Percentiles rank a stretch among this genome's conserved stretches.
Evolutionary conservation across 495 filamentous ascomycete genomes (phyloP).

Genomic region (Penicillium paradoxum): DNA sequence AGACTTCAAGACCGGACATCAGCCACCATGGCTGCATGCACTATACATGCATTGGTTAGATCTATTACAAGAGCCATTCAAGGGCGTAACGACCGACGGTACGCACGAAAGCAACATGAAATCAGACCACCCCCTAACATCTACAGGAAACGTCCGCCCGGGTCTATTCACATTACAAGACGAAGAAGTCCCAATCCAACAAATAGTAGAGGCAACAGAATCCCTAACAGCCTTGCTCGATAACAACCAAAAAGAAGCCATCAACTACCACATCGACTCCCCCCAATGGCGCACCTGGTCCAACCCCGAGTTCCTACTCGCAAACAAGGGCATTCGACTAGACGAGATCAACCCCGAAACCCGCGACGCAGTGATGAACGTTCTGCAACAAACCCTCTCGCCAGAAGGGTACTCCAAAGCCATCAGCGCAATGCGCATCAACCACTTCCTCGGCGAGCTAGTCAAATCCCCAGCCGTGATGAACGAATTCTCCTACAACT

Average conservation of each 20-base stretch:
- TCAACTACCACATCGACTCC: constrained; percentile 60
- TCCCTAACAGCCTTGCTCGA: constrained; percentile 40
- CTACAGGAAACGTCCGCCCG: constrained; percentile 46
- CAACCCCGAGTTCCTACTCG: constrained; percentile 65
- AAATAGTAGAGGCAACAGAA: constrained; percentile 48
- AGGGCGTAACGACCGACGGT: constrained; percentile 68
- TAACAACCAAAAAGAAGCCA: constrained; percentile 40
- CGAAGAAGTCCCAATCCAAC: constrained; percentile 53
- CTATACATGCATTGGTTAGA: constrained; percentile 64
- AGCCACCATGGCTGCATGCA: constrained; percentile 63
- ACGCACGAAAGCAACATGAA: constrained; percentile 11
- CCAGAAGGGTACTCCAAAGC: constrained; percentile 68
- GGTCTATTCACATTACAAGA: constrained; percentile 57
- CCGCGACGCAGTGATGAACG: constrained; percentile 45
- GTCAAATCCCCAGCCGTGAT: constrained; percentile 55
- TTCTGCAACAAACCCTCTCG: constrained; percentile 56
- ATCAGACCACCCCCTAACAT: constrained; percentile 7
- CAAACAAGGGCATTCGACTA: constrained; percentile 59
- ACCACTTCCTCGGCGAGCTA: constrained; percentile 71
- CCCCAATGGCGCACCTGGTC: constrained; percentile 72
- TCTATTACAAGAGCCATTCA: constrained; percentile 62
- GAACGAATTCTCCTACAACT: constrained; percentile 74
- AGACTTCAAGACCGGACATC: constrained; percentile 52
- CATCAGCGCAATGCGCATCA: constrained; percentile 65
- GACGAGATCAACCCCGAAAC: constrained; percentile 47